Base-by-base conservation (phyloP, 345 rosid genomes). In the Eucalyptus paniculata region DNA sequence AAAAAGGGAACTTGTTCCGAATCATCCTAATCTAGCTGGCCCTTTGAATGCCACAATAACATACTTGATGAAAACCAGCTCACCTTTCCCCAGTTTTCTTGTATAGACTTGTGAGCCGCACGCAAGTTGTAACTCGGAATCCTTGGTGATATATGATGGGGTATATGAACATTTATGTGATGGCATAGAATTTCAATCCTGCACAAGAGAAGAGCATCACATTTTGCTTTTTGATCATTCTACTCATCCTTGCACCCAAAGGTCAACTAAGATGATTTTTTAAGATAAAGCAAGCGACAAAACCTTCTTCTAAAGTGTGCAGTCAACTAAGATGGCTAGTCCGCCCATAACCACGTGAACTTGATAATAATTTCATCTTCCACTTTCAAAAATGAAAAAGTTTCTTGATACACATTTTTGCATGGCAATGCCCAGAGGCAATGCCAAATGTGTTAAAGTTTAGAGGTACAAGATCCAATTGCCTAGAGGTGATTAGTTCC, bases 161-260 rank as follows among this genome's bases (percentile, higher is more conserved):
- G 96, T 42, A 96, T 94, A 91, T 97, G 99, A 32, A 97, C 97
- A 80, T 95, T 97, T 82, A 97, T 97, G 88, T 95, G 92, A 90
- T 95, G 98, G 92, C 99, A 98, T 24, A 98, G 97, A 88, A 96
- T 92, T 92, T 98, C 98, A 91, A 97, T 92, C 99, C 99, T 97
- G 94, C 89, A 86, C 86, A 80, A 86, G 62, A 62, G 15, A 34
- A 86, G 24, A 69, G 32, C 8, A 87, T 23, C 15, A 7, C 37
- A 9, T 5, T 18, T 37, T 42, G 12, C 12, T 32, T 32, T 16
- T 69, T 69, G 12, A 69, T 32, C 81, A 69, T 69, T 69, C 81
- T 32, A 69, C 81, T 32, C 6, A 69, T 69, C 44, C 44, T 34
- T 69, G 42, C 42, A 3, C 42, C 44, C 81, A 18, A 17, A 34